Percentiles rank a stretch among this genome's conserved stretches.
Conservation (phyloP, 2,329 filamentous ascomycete species). For the Xylaria sp. region DNA sequence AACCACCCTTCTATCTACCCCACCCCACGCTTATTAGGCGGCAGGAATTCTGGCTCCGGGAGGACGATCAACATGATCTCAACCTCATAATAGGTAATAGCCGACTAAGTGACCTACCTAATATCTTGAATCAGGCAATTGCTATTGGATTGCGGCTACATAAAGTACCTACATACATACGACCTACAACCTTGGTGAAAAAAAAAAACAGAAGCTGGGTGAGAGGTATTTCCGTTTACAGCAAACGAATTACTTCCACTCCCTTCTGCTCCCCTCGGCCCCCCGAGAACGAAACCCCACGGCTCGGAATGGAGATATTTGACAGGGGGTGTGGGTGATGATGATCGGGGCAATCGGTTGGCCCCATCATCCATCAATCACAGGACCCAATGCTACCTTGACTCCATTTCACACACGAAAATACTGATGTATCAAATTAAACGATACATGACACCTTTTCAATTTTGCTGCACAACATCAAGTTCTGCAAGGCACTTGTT, state of each 20-base stretch:
- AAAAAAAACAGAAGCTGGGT: no score
- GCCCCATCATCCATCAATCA: no score
- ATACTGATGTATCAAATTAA: not conserved
- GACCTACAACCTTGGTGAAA: slow-evolving; percentile 2
- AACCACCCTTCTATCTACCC: not conserved
- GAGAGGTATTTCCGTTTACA: not conserved
- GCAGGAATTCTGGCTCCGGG: not conserved
- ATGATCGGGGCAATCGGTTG: not conserved
- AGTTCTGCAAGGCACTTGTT: not conserved
- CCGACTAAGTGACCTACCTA: not conserved
- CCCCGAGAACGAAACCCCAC: not conserved
- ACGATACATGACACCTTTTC: not conserved
- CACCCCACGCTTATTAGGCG: not conserved
- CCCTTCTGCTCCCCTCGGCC: no score
- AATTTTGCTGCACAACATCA: not conserved
- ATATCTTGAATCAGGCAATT: slow-evolving; percentile 2
- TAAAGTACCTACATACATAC: slow-evolving; percentile 12
- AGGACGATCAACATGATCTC: slow-evolving; percentile 1
- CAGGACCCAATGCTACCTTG: not conserved
- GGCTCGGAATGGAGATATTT: not conserved
- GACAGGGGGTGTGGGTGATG: not conserved
- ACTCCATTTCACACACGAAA: not conserved
- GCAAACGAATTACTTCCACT: not conserved
- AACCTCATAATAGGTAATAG: not conserved
- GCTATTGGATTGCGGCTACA: not conserved